A percentile compares a stretch with the other conserved stretches of the same genome.
These are phyloP conservation scores for Colletotrichum zoysiae DNA, from an alignment of 2,329 filamentous ascomycete species.

Conservation along the genomic window DNA sequence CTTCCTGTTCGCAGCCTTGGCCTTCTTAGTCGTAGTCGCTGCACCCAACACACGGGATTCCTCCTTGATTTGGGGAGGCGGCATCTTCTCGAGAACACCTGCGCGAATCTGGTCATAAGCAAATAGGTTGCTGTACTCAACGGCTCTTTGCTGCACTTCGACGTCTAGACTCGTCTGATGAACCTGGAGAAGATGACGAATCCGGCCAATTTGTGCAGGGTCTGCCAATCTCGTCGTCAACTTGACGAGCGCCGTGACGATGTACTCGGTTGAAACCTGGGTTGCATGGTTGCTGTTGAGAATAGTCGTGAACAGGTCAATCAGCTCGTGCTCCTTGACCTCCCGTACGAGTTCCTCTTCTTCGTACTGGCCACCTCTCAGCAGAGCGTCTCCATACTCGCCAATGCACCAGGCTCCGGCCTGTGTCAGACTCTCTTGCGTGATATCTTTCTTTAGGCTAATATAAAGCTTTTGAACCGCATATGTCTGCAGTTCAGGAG, in stretches of 20 bases:
- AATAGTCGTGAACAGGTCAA: slow-evolving; percentile 93
- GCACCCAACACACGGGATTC: slow-evolving; percentile 92
- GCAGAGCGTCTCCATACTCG: slow-evolving; percentile 92
- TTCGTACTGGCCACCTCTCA: slow-evolving; percentile 91
- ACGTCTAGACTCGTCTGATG: slow-evolving; percentile 91
- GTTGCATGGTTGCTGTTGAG: slow-evolving; percentile 95
- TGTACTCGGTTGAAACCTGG: slow-evolving; percentile 93
- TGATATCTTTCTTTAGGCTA: slow-evolving; percentile 94
- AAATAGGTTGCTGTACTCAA: slow-evolving; percentile 97
- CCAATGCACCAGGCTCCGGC: slow-evolving; percentile 98
- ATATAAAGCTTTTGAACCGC: slow-evolving; percentile 95
- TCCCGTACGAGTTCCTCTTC: slow-evolving; percentile 87
- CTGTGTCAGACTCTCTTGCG: slow-evolving; percentile 93
- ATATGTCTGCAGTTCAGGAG: slow-evolving; percentile 94
- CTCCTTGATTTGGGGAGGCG: slow-evolving; percentile 95
- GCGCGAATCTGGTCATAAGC: slow-evolving; percentile 86
- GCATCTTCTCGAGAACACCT: slow-evolving; percentile 98
- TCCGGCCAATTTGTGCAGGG: slow-evolving; percentile 84
- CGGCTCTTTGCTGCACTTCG: slow-evolving; percentile 94
- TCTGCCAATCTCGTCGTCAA: slow-evolving; percentile 90
- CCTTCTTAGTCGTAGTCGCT: slow-evolving; percentile 71
- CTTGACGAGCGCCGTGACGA: slow-evolving; percentile 94
- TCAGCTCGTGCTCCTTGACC: slow-evolving; percentile 88
- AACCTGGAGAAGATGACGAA: slow-evolving; percentile 81
- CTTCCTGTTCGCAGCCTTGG: slow-evolving; percentile 78